Conservation (phyloP, 106 monocot species). For the Narthecium ossifragum region DNA sequence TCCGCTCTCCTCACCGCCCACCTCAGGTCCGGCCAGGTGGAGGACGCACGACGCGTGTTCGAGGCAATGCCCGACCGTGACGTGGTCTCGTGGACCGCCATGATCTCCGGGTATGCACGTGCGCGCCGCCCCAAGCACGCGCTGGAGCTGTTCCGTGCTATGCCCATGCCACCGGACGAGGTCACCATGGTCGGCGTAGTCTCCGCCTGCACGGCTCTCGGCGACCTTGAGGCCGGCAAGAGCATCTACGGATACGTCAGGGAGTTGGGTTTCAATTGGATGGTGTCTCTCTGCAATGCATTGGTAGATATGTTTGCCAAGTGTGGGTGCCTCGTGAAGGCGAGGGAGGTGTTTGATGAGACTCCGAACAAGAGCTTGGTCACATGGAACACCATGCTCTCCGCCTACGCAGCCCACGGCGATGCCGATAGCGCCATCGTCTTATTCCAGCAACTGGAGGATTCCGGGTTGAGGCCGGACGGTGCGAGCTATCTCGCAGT, state of each 20-base stretch:
- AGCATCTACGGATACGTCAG: slow-evolving; percentile 12
- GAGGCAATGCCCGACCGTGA: slow-evolving; percentile 18
- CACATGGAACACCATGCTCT: slow-evolving; percentile 31
- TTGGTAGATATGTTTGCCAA: slow-evolving; percentile 38
- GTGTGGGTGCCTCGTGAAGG: slow-evolving; percentile 18
- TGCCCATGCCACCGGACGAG: slow-evolving; percentile 23
- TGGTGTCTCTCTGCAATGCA: slow-evolving; percentile 37
- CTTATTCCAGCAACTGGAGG: slow-evolving; percentile 8
- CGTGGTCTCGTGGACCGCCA: slow-evolving; percentile 25
- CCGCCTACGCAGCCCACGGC: slow-evolving; percentile 22
- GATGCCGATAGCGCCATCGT: slow-evolving; percentile 12
- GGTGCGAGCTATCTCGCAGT: slow-evolving; percentile 14
- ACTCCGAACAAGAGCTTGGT: slow-evolving; percentile 7
- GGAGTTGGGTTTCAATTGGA: slow-evolving; percentile 23
- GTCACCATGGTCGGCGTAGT: slow-evolving; percentile 22
- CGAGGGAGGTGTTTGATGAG: slow-evolving; percentile 23
- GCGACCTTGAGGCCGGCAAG: slow-evolving; percentile 16
- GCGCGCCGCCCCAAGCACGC: slow-evolving; percentile 11
- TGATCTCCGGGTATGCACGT: slow-evolving; percentile 18
- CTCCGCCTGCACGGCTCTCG: slow-evolving; percentile 20
- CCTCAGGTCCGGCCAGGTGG: slow-evolving; percentile 12
- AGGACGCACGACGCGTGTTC: slow-evolving; percentile 23
- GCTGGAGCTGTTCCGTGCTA: slow-evolving; percentile 14
- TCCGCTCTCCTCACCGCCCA: slow-evolving; percentile 26
- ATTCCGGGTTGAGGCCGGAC: slow-evolving; percentile 9